Conservation (phyloP, 2,329 filamentous ascomycete genomes). For the Aspergillus ochraceoroseus region DNA sequence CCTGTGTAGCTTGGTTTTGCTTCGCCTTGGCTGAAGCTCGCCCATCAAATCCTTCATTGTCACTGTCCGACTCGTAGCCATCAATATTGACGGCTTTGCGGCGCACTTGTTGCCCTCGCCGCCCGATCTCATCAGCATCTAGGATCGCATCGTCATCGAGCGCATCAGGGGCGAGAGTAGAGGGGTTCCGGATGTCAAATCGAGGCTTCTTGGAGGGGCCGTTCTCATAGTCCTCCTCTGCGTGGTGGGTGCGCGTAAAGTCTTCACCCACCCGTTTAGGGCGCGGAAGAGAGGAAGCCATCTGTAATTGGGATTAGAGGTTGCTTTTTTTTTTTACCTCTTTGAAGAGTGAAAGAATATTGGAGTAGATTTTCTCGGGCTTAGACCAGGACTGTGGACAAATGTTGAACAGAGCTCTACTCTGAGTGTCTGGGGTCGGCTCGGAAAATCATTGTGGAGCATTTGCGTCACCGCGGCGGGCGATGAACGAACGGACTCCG, state of each 20-base stretch:
- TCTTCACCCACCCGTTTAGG: constrained; percentile 80
- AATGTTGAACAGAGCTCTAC: no score
- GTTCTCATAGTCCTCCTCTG: constrained; percentile 46
- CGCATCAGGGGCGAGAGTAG: constrained; percentile 78
- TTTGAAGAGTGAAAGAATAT: neutral
- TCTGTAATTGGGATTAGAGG: constrained; percentile 27
- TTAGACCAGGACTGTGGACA: neutral
- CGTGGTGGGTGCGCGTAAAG: constrained; percentile 69
- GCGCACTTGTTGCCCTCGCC: constrained; percentile 66
- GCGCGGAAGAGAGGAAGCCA: constrained; percentile 63
- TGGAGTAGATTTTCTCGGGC: neutral
- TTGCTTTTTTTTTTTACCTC: no score
- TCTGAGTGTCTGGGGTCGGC: constrained; percentile 38
- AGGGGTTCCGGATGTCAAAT: constrained; percentile 93
- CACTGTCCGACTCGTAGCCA: constrained; percentile 89
- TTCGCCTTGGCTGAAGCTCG: constrained; percentile 60
- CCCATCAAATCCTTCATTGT: constrained; percentile 81
- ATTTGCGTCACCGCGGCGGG: constrained; percentile 38
- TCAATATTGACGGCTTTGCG: constrained; percentile 94
- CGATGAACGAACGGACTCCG: constrained; percentile 19
- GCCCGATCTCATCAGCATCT: constrained; percentile 87
- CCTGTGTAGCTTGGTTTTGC: constrained; percentile 30
- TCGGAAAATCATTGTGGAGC: constrained; percentile 40
- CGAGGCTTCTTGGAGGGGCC: constrained; percentile 69
- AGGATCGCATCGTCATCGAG: constrained; percentile 70